phyloP scores from a whole-genome alignment of 352 stramenopile species.

The Labyrinthula sp. region DNA sequence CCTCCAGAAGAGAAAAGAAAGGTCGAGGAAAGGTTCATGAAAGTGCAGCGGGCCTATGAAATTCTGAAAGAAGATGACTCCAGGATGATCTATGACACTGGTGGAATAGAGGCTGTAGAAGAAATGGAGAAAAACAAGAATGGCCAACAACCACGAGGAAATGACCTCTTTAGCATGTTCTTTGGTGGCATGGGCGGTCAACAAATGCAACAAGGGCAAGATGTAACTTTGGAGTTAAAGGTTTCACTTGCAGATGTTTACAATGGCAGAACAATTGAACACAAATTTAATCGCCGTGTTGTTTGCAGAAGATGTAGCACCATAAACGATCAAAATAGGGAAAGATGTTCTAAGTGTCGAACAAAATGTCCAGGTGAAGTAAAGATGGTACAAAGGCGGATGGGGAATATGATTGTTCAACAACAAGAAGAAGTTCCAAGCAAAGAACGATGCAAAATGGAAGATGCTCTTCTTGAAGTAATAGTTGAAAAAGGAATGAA shows the following conservation, averaged over 20 bases:
- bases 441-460: slow-evolving; percentile 51
- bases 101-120: slow-evolving; percentile 5
- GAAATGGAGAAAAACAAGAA: neutral
- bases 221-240: slow-evolving; percentile 31
- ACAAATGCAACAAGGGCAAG: slow-evolving; percentile 29
- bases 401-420: slow-evolving; percentile 37
- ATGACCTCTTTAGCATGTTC: slow-evolving; percentile 13
- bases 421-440: slow-evolving; percentile 37
- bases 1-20: neutral
- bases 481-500: slow-evolving; percentile 76
- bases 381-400: slow-evolving; percentile 41
- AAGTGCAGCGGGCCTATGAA: slow-evolving; percentile 2
- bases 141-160: neutral
- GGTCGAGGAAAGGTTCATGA: slow-evolving; percentile 1
- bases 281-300: slow-evolving; percentile 65
- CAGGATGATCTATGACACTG: slow-evolving; percentile 4
- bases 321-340: slow-evolving; percentile 44
- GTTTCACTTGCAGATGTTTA: slow-evolving; percentile 78
- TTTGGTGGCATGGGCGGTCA: slow-evolving; percentile 29
- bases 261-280: slow-evolving; percentile 65
- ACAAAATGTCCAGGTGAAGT: slow-evolving; percentile 69
- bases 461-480: slow-evolving; percentile 81
- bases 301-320: slow-evolving; percentile 67
- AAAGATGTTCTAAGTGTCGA: slow-evolving; percentile 59
- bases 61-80: slow-evolving; percentile 1